Conservation (phyloP, 768 basidiomycete genomes). For the Russula olivacea region DNA sequence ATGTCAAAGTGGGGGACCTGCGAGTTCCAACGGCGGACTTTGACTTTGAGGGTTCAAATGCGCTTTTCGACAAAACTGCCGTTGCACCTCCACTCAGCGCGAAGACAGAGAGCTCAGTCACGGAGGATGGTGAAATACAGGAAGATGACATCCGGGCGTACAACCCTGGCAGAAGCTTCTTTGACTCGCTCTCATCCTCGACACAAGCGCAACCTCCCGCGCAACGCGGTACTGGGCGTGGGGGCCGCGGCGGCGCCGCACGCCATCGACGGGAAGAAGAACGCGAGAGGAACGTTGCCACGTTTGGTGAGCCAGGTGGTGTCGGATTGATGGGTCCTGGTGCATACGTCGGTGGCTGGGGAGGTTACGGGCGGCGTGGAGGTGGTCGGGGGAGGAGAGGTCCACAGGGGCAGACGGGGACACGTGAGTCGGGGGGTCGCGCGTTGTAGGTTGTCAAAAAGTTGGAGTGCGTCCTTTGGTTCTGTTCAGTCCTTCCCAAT, state of each 20-base stretch:
- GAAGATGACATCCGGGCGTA: slow-evolving; percentile 48
- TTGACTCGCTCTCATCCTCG: slow-evolving; percentile 60
- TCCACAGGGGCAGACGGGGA: slow-evolving; percentile 24
- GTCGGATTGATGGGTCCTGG: slow-evolving; percentile 73
- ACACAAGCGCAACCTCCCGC: slow-evolving; percentile 33
- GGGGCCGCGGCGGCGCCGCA: slow-evolving; percentile 50
- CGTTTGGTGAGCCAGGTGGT: slow-evolving; percentile 82
- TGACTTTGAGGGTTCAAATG: slow-evolving; percentile 73
- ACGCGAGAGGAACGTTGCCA: slow-evolving; percentile 76
- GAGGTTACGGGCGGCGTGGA: slow-evolving; percentile 54
- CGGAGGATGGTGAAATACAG: slow-evolving; percentile 34
- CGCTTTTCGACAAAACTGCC: slow-evolving; percentile 73
- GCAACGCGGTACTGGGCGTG: slow-evolving; percentile 41
- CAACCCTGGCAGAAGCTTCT: slow-evolving; percentile 75
- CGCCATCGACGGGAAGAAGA: slow-evolving; percentile 77
- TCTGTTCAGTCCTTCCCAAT: neutral
- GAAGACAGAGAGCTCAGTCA: slow-evolving; percentile 29
- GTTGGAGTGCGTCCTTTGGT: neutral
- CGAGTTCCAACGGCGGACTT: slow-evolving; percentile 71
- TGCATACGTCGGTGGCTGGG: slow-evolving; percentile 75
- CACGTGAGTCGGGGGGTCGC: neutral
- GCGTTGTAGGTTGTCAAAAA: slow-evolving; percentile 4
- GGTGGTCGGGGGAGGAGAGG: slow-evolving; percentile 40
- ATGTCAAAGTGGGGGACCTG: slow-evolving; percentile 35
- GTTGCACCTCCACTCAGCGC: slow-evolving; percentile 31